Base-by-base conservation (phyloP, 768 basidiomycete genomes). In the Clavulina sp. region DNA sequence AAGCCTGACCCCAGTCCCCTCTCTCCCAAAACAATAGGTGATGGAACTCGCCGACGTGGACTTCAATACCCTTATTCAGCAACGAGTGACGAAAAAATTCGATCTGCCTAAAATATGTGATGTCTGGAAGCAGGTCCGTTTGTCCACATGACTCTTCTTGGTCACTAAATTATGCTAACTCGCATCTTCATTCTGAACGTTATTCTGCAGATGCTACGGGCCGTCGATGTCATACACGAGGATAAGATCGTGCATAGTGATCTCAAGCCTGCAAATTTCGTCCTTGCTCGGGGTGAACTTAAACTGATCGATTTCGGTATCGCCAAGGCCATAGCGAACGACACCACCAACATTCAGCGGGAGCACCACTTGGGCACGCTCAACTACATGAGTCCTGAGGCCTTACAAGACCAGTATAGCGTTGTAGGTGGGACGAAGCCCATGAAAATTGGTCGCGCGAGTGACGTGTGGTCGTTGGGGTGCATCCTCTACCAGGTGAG, bases 241-340 rank as follows among this genome's bases (percentile, higher is more conserved):
- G 91, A 95, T 68, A 93, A 93, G 66, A 95, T 99, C 55, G 93
- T 99, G 2, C 93, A 99, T 66, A 93, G 92, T 19, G 93, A 99
- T 65, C 72, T 97, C 51, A 99, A 99, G 63, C 93, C 93, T 4
- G 93, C 95, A 3, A 99, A 99, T 65, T 99, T 99, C 58, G 92
- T 99, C 21, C 72, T 99, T 29, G 93, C 97, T 52, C 80, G 82
- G 53, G 93, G 93, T 4, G 83, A 88, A 57, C 70, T 99, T 52
- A 99, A 99, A 73, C 69, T 99, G 56, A 99, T 99, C 57, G 93
- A 99, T 64, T 99, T 99, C 61, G 93, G 93, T n/a, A 99, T 99
- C 60, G 92, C 93, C 13, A 96, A 96, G 62, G 92, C 92, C 5
- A 93, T 99, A 57, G 91, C 92, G 18, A 96, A 92, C 61, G 93